These are phyloP conservation scores for Boletus hoseneyae DNA, from an alignment of 1,284 basidiomycete genomes.

Conservation along the genomic window DNA sequence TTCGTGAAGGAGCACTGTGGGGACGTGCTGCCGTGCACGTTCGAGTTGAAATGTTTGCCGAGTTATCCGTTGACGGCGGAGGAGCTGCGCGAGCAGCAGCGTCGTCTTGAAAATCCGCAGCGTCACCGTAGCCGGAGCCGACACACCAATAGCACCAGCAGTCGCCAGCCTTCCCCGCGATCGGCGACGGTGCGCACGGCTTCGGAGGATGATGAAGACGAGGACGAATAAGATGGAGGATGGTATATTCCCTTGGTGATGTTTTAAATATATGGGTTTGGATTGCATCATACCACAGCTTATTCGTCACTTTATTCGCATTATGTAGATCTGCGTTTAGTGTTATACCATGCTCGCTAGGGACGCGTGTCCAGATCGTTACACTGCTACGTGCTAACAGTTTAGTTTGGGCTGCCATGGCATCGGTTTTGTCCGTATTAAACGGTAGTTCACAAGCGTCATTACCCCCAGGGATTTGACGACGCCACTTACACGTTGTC, in stretches of 20 bases:
- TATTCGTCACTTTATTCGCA: constrained; percentile 30
- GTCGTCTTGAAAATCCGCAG: constrained; percentile 28
- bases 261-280: constrained; percentile 1
- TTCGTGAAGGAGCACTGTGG: constrained; percentile 45
- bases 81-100: constrained; percentile 47
- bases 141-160: constrained; percentile 5
- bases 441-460: too few relatives aligned
- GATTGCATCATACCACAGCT: constrained; percentile 15
- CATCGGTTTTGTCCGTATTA: too few relatives aligned
- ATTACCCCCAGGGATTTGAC: too few relatives aligned
- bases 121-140: constrained; percentile 24
- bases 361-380: too few relatives aligned
- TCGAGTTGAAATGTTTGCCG: constrained; percentile 53
- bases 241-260: neutral
- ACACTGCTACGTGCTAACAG: too few relatives aligned
- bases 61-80: constrained; percentile 47
- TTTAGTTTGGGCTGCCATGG: too few relatives aligned
- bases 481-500: too few relatives aligned
- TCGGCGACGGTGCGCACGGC: constrained; percentile 10
- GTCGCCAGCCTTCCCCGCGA: constrained; percentile 19
- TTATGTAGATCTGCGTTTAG: neutral
- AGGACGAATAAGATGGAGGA: neutral
- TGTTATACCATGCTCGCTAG: too few relatives aligned
- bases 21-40: constrained; percentile 53
- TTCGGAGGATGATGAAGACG: constrained; percentile 18